Base-by-base conservation (phyloP, 257 asterid species). In the Vinca minor region DNA sequence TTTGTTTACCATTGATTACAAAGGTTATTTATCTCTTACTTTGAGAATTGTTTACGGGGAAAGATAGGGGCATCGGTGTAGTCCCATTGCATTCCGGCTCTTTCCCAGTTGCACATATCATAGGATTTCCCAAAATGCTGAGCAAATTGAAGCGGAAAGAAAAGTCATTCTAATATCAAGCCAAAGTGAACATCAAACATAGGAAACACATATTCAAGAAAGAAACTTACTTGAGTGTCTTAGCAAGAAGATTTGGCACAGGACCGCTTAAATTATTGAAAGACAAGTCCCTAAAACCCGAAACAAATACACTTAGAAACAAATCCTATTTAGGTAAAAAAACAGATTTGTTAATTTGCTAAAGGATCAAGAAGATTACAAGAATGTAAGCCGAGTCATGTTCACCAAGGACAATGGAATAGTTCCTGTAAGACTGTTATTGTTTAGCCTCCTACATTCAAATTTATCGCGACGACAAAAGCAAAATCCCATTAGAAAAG, bases 91-190 rank as follows among this genome's bases (percentile, higher is more conserved):
- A 92, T 9, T 77, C 86, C 63, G 86, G 76, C 77, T 88, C 94
- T 68, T 83, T 89, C 14, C 97, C 95, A 66, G 95, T 82, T 71
- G 85, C 79, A 80, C 98, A 92, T 73, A 92, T 85, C 84, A 85
- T 80, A 12, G 94, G 83, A 77, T 92, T 92, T 60, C 98, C 98
- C 39, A 34, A 34, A 34, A 34, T 34, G 38, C 97, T 92, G 81
- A 57, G 31, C 38, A n/a, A 53, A 60, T 32, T 25, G 7, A 52
- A 35, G 39, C 18, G 48, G 20, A 4, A 47, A 18, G 7, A 34
- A 34, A 34, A 34, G 7, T 10, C 9, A 42, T n/a, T 31, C 44
- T 50, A 64, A 32, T 63, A 15, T 68, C 45, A 42, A 42, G 26
- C 53, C 60, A 45, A 53, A 15, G 58, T 3, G 28, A 36, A 25